Evolutionary conservation across 805 yeast genomes (phyloP).

Genomic region (Barnettozyma siamensis): DNA sequence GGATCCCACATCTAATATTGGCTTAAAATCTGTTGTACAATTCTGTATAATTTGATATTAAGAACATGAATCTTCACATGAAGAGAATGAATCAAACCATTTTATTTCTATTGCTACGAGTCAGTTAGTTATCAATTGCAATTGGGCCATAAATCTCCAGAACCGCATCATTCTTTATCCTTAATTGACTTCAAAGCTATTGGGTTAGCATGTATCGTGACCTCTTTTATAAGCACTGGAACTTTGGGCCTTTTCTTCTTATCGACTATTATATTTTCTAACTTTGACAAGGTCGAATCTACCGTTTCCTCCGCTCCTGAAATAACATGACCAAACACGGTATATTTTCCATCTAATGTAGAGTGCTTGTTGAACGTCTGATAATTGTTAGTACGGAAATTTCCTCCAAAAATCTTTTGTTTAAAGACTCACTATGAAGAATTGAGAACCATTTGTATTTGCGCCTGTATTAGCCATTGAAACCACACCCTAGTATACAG

Average conservation of each 20-base stretch:
- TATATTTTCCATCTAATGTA: constrained; percentile 63
- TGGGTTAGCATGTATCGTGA: constrained; percentile 40
- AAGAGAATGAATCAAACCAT: too few relatives aligned
- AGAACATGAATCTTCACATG: too few relatives aligned
- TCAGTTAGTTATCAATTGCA: too few relatives aligned
- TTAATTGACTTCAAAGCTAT: constrained; percentile 25
- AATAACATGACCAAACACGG: constrained; percentile 69
- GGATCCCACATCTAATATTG: too few relatives aligned
- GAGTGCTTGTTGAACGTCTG: constrained; percentile 82
- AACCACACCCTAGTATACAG: constrained; percentile 40
- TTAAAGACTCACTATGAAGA: constrained; percentile 42
- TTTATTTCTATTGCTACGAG: too few relatives aligned
- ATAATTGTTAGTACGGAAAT: constrained; percentile 5
- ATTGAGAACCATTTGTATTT: constrained; percentile 64
- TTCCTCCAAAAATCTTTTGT: background rate
- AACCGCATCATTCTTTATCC: background rate
- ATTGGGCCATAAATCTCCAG: too few relatives aligned
- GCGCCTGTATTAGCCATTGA: constrained; percentile 71
- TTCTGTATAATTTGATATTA: too few relatives aligned
- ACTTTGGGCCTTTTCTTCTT: constrained; percentile 33
- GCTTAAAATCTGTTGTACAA: too few relatives aligned
- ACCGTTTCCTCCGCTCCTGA: constrained; percentile 39
- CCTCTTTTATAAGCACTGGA: constrained; percentile 25
- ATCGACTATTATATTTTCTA: constrained; percentile 26
- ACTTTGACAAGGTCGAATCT: constrained; percentile 23